Conservation (phyloP, 1,284 basidiomycete genomes). For the Puccinia horiana region DNA sequence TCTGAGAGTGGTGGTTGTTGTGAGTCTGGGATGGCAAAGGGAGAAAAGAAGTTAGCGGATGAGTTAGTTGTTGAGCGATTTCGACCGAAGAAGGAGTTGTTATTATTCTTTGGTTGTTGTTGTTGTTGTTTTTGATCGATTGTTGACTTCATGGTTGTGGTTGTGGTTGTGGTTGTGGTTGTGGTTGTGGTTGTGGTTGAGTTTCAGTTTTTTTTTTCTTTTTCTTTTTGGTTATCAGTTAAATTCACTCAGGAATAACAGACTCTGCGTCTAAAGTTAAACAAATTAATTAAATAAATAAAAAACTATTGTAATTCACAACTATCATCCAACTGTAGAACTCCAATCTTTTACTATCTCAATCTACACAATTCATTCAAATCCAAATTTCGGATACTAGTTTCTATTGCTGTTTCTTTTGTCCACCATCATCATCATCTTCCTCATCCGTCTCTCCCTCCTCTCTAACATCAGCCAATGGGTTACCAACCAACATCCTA, state of each 20-base stretch:
- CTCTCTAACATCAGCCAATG: constrained; percentile 52
- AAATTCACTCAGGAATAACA: too few relatives aligned
- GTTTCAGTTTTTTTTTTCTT: neutral
- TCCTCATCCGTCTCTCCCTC: constrained; percentile 54
- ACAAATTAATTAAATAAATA: too few relatives aligned
- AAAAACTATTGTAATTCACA: too few relatives aligned
- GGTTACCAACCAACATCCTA: constrained; percentile 51
- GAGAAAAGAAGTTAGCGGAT: neutral
- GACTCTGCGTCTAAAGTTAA: too few relatives aligned
- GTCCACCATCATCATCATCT: neutral
- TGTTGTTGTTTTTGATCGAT: neutral
- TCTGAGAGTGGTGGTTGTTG: neutral
- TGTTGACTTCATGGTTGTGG: too few relatives aligned
- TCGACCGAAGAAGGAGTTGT: neutral
- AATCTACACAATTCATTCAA: neutral
- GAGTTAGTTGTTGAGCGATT: neutral
- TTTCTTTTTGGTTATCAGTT: neutral
- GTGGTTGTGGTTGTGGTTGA: neutral
- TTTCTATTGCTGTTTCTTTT: constrained; percentile 23
- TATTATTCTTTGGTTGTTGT: neutral
- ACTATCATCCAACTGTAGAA: too few relatives aligned
- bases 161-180: neutral
- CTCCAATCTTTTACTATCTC: too few relatives aligned
- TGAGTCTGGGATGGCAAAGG: neutral
- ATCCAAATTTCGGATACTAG: too few relatives aligned